Evolutionary conservation across 2,329 filamentous ascomycete genomes (phyloP).

Genomic region (Xylaria sp.): DNA sequence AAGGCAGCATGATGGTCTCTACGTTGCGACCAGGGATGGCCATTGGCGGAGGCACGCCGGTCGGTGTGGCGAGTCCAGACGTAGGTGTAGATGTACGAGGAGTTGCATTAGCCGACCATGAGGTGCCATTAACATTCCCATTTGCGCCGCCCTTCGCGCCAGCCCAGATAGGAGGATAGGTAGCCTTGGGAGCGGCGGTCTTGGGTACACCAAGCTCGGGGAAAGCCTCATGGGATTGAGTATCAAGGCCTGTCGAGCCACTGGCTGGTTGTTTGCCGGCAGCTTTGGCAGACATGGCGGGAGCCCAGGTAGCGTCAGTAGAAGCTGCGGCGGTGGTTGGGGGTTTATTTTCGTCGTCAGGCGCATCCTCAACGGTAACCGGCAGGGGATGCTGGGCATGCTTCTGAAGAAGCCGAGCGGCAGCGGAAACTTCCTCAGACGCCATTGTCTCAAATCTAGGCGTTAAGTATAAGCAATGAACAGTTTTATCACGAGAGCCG

Average conservation of each 20-base stretch:
- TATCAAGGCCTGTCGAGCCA: slow-evolving; percentile 70
- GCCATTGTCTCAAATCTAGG: slow-evolving; percentile 53
- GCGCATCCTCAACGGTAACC: slow-evolving; percentile 80
- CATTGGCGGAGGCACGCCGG: slow-evolving; percentile 65
- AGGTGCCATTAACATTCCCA: slow-evolving; percentile 63
- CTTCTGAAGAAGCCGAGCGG: slow-evolving; percentile 72
- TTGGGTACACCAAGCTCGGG: slow-evolving; percentile 82
- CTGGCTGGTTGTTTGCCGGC: slow-evolving; percentile 75
- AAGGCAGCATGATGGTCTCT: slow-evolving; percentile 78
- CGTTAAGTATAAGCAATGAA: slow-evolving; percentile 8
- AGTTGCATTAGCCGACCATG: slow-evolving; percentile 62
- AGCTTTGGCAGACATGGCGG: slow-evolving; percentile 68
- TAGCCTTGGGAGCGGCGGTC: slow-evolving; percentile 68
- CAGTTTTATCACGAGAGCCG: not conserved
- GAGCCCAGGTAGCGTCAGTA: slow-evolving; percentile 58
- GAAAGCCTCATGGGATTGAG: slow-evolving; percentile 89
- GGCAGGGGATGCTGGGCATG: slow-evolving; percentile 65
- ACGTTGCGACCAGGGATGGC: slow-evolving; percentile 84
- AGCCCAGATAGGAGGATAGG: slow-evolving; percentile 80
- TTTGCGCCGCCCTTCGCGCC: slow-evolving; percentile 69
- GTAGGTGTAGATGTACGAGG: slow-evolving; percentile 72
- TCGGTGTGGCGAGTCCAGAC: slow-evolving; percentile 65
- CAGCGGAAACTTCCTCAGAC: slow-evolving; percentile 62
- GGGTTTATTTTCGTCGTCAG: slow-evolving; percentile 79
- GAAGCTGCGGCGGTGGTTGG: slow-evolving; percentile 60